Evolutionary conservation across 495 filamentous ascomycete species (phyloP), one percentile per base, ranked within the genome.

Genomic region (Trichoderma asperelloides): DNA sequence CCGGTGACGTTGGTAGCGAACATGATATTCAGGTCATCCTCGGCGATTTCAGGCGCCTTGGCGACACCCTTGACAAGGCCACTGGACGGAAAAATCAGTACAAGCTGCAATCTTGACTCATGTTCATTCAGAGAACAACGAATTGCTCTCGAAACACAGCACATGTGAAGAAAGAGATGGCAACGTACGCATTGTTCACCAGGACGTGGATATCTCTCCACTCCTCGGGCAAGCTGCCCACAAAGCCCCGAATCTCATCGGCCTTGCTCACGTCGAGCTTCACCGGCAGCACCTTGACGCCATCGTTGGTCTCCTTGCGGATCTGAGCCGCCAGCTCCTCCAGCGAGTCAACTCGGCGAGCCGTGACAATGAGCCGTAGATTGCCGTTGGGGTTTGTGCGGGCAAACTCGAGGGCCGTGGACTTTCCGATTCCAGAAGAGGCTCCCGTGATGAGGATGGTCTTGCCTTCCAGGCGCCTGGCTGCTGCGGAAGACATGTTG

Each of bases 171-270:
- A 39, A n/a, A 37, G 40, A 39, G 64, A 65, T 11, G 25, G 65
- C 66, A 60, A 84, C 90, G 76, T 78, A 96, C 93, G 95, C 95
- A 85, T 98, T 98, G 77, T 98, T 98, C 3, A 98, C 93, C 70
- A 98, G 74, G 12, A 98, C 84, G 79, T 97, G 87, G 68, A 98
- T 90, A 40, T 91, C 88, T 78, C 86, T 86, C 77, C 90, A 98
- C 74, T 92, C 95, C 65, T 87, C 86, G 0, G 93, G 92, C 71
- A 98, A 74, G 15, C 79, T 82, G 0, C 77, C 78, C 28, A 97
- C 86, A 75, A 98, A 96, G 28, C 79, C 82, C 64, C 84, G 81
- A 21, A 98, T 84, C 70, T 95, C 88, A 28, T 87, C 87, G 0
- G 90, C 82, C 47, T 89, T 89, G 78, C 90, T 92, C 45, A 98